Percentiles rank a stretch among this genome's conserved stretches.
phyloP scores from a whole-genome alignment of 768 basidiomycete species.

The Collybiopsis confluens region DNA sequence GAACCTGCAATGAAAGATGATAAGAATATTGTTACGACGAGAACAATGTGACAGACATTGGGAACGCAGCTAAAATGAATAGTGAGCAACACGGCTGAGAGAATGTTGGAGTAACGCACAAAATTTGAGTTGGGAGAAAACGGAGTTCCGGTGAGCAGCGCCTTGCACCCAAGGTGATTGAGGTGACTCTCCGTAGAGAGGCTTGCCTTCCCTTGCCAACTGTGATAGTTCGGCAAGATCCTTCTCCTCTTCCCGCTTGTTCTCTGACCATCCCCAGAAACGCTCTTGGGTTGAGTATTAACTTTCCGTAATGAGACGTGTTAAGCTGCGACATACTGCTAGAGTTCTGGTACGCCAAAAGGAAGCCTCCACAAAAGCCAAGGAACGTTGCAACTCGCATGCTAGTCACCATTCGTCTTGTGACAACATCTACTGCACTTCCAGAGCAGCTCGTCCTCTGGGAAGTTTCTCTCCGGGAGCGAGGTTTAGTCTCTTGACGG shows the following conservation, averaged over 20 bases:
- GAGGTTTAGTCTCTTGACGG: not conserved
- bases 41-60: constrained; percentile 50
- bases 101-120: constrained; percentile 42
- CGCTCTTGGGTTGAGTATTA: constrained; percentile 48
- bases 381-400: constrained; percentile 62
- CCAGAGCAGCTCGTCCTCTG: not conserved
- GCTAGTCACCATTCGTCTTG: constrained; percentile 28
- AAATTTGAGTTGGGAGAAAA: constrained; percentile 91
- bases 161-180: constrained; percentile 85
- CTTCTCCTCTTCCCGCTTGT: constrained; percentile 72
- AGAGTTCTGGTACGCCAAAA: constrained; percentile 89
- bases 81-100: constrained; percentile 2
- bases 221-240: constrained; percentile 79
- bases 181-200: constrained; percentile 80
- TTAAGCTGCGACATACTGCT: constrained; percentile 58
- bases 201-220: constrained; percentile 71
- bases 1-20: constrained; percentile 54
- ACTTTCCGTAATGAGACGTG: not conserved
- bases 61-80: constrained; percentile 52
- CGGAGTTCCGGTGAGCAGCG: constrained; percentile 83
- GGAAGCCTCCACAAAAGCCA: constrained; percentile 88
- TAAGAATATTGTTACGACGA: constrained; percentile 21
- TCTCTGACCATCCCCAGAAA: constrained; percentile 96
- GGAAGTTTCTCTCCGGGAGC: not conserved
- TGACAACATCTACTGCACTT: not conserved